Base-by-base conservation (phyloP, 176 grass and related monocot species). In the Tuctoria greenei region DNA sequence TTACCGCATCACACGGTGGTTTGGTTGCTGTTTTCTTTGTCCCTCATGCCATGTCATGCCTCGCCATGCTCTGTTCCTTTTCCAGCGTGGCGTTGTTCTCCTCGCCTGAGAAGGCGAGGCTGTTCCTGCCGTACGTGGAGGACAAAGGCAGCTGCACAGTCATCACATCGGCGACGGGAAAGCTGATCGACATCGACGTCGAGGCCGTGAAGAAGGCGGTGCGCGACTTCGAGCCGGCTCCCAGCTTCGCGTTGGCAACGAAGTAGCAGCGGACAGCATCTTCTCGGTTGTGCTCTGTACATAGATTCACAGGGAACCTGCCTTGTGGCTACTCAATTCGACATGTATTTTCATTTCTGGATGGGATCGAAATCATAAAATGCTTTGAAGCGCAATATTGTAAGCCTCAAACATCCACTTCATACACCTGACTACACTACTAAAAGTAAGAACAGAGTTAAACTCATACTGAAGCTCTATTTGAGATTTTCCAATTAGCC, bases 51-150 rank as follows among this genome's bases (percentile, higher is more conserved):
- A 60, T 27, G 54, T 23, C 21, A 51, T 47, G 51, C 28, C 45
- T 60, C 38, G 50, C 47, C 50, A 31, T 68, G 57, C 28, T 14
- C 7, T n/a, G 42, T 65, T 43, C 21, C 14, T 79, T 18, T n/a
- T 10, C 21, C 80, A 94, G 91, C 39, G 86, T 98, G 69, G 86
- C 89, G 18, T 24, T 94, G 43, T 90, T 94, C 88, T 94, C 88
- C 50, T 94, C 95, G 2, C 46, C 71, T 69, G 89, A 86, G 49
- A 98, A 98, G 58, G 95, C 69, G 25, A 86, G 25, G 76, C 37
- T 92, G 26, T 98, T 98, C 81, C 67, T 98, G 59, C 91, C 95
- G 4, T 69, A 89, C 54, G 65, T 68, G 40, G 79, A 94, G 57
- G 91, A 79, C 14, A 88, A 77, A 66, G 61, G 28, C 46, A 84